Percentiles rank a stretch among this genome's conserved stretches.
phyloP scores from a whole-genome alignment of 2,329 filamentous ascomycete species.

The Clarireedia paspali region DNA sequence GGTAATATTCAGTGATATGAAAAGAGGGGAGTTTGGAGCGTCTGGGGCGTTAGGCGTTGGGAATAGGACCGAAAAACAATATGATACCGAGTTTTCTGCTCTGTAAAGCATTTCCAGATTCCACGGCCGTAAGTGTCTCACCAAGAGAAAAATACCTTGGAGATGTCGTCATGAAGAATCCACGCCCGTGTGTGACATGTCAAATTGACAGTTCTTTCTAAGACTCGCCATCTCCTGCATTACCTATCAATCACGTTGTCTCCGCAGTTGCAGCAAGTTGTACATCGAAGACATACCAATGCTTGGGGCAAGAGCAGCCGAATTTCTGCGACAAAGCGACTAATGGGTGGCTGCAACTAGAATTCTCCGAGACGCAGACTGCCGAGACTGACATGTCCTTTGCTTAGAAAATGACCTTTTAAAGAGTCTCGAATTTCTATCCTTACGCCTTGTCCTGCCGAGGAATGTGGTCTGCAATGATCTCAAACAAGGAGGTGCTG shows the following conservation, averaged over 20 bases:
- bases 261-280: not conserved
- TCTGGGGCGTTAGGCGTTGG: not conserved
- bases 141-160: too few relatives aligned
- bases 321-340: not conserved
- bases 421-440: not conserved
- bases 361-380: constrained; percentile 1
- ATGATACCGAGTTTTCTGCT: not conserved
- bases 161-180: too few relatives aligned
- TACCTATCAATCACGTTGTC: constrained; percentile 7
- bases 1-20: not conserved
- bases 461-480: not conserved
- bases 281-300: not conserved
- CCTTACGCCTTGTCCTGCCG: not conserved
- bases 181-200: too few relatives aligned
- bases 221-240: not conserved
- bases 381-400: not conserved
- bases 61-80: not conserved
- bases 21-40: not conserved
- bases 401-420: not conserved
- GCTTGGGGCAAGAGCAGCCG: not conserved
- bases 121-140: too few relatives aligned
- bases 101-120: too few relatives aligned
- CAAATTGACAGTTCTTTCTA: too few relatives aligned
- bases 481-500: not conserved
- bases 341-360: constrained; percentile 1